Evolutionary conservation across 2,329 filamentous ascomycete species (phyloP).

Genomic region (Dactylellina parvicollis): DNA sequence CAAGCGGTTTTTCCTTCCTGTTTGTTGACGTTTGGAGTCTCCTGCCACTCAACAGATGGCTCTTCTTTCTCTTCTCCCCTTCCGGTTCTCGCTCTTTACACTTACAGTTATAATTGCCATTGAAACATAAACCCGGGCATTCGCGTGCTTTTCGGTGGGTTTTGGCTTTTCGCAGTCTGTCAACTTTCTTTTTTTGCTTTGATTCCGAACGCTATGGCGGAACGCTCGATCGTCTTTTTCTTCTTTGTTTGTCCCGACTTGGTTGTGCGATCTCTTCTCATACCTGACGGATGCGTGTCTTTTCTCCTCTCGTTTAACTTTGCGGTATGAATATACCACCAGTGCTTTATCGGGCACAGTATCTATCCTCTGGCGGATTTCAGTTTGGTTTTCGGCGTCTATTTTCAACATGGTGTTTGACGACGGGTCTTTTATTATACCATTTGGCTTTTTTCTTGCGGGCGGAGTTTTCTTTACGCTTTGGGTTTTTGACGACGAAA

Average conservation of each 20-base stretch:
- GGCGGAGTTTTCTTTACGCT: constrained; percentile 42
- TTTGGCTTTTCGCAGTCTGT: background rate
- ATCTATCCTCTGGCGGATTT: constrained; percentile 22
- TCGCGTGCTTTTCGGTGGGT: too few relatives aligned
- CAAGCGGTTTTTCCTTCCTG: constrained; percentile 15
- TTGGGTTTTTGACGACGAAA: constrained; percentile 33
- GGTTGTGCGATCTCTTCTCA: too few relatives aligned
- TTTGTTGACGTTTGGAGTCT: background rate
- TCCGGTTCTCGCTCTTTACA: too few relatives aligned
- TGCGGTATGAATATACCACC: constrained; percentile 8
- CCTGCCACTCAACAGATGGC: background rate
- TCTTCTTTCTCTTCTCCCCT: too few relatives aligned
- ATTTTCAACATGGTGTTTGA: constrained; percentile 47
- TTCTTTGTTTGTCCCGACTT: too few relatives aligned
- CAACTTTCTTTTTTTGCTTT: constrained; percentile 12
- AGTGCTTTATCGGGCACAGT: constrained; percentile 47
- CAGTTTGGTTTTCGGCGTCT: constrained; percentile 26
- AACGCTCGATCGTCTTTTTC: too few relatives aligned
- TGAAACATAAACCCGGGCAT: too few relatives aligned
- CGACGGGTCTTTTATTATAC: constrained; percentile 53
- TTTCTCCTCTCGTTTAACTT: constrained; percentile 33
- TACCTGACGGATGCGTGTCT: constrained; percentile 1
- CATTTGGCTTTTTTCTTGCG: constrained; percentile 22
- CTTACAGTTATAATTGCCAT: background rate
- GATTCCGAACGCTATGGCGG: too few relatives aligned